Conservation (phyloP, 2,329 filamentous ascomycete species). For the Pestalotiopsis sp. region DNA sequence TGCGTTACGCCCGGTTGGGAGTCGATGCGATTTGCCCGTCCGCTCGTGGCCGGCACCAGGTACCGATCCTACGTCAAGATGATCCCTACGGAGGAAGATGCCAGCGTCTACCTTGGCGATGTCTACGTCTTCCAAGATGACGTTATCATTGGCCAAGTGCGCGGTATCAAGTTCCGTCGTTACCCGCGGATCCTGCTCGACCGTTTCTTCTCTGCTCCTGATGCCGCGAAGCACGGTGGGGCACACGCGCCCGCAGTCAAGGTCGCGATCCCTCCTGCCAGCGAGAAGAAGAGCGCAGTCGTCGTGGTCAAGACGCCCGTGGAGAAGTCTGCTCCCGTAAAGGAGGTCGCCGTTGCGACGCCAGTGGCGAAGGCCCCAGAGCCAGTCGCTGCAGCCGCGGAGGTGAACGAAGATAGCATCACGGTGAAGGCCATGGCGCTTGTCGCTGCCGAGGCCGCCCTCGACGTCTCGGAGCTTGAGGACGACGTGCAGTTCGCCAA, state of each 20-base stretch:
- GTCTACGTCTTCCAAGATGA: conserved; percentile 38
- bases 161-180: conserved; percentile 39
- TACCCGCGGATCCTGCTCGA: conserved; percentile 39
- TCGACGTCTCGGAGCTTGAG: conserved; percentile 50
- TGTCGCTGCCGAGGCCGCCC: conserved; percentile 60
- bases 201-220: conserved; percentile 41
- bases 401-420: conserved; percentile 22
- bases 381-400: not conserved
- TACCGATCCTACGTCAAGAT: conserved; percentile 43
- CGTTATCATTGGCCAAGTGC: conserved; percentile 35
- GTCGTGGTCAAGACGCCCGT: not conserved
- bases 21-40: conserved; percentile 33
- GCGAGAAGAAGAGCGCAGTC: not conserved
- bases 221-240: conserved; percentile 14
- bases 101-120: conserved; percentile 34
- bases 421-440: conserved; percentile 31
- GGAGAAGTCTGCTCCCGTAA: not conserved
- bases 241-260: not conserved
- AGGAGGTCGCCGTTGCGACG: not conserved
- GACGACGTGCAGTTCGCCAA: conserved; percentile 37
- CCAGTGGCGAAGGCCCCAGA: not conserved
- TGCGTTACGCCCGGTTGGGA: conserved; percentile 42
- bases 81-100: conserved; percentile 33
- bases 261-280: not conserved
- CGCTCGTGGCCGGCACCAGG: conserved; percentile 30